phyloP scores from a whole-genome alignment of 2,329 filamentous ascomycete genomes.

The Fusarium succisae region DNA sequence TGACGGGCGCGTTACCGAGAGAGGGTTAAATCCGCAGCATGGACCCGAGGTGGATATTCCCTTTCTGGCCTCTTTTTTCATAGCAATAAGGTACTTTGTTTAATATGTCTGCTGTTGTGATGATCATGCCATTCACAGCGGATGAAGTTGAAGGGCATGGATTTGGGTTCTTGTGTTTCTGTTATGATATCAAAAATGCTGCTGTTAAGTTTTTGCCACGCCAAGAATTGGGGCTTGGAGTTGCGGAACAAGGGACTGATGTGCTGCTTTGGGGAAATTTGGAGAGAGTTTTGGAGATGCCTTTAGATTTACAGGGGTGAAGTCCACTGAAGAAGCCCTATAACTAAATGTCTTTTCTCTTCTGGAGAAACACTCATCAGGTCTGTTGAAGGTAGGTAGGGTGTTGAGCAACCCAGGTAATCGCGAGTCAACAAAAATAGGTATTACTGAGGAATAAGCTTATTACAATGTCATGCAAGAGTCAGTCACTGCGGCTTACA shows the following conservation, averaged over 20 bases:
- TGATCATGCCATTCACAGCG: neutral
- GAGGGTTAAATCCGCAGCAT: slow-evolving; percentile 3
- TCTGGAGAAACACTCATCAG: too few species aligned
- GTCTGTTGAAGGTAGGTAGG: neutral
- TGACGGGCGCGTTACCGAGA: slow-evolving; percentile 30
- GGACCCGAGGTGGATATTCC: slow-evolving; percentile 26
- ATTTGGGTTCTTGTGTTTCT: neutral
- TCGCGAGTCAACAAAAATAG: neutral
- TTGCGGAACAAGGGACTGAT: neutral
- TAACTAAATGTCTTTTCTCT: neutral
- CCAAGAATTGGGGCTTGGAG: neutral
- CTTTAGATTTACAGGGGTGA: neutral
- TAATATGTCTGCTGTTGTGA: neutral
- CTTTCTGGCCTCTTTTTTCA: neutral
- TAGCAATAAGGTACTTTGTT: neutral
- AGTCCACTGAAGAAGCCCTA: neutral
- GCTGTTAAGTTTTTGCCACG: neutral
- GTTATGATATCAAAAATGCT: neutral
- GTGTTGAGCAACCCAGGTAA: neutral
- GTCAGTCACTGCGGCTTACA: slow-evolving; percentile 9
- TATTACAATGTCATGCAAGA: slow-evolving; percentile 4
- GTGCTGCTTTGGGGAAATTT: slow-evolving; percentile 9
- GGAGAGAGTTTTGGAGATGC: slow-evolving; percentile 12
- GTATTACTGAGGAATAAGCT: neutral
- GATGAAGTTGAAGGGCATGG: neutral